A percentile compares a stretch with the other conserved stretches of the same genome.
phyloP scores from a whole-genome alignment of 352 stramenopile genomes.

The Phytophthora megakarya region DNA sequence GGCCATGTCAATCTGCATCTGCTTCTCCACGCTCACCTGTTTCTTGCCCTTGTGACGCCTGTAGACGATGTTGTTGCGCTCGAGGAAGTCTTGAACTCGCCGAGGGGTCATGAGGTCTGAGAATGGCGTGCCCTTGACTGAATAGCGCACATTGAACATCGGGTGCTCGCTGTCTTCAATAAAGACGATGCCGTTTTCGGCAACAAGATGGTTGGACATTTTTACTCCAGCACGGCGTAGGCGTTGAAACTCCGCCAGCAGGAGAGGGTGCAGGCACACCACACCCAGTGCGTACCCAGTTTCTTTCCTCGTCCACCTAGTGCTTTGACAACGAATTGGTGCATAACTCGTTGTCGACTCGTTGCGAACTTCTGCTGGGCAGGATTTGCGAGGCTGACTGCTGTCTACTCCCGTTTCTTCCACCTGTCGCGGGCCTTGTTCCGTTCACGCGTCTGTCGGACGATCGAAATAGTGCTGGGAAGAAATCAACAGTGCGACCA shows the following conservation, averaged over 20 bases:
- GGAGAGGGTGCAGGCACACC: too few species aligned
- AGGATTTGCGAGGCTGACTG: too few species aligned
- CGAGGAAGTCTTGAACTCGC: constrained; percentile 17
- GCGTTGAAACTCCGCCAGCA: too few species aligned
- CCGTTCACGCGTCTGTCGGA: constrained; percentile 3
- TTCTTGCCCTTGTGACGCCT: constrained; percentile 18
- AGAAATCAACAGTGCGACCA: constrained; percentile 7
- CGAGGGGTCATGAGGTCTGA: neutral
- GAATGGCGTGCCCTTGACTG: constrained; percentile 9
- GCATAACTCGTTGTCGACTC: too few species aligned
- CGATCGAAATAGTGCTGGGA: constrained; percentile 2
- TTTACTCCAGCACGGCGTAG: too few species aligned
- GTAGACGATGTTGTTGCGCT: constrained; percentile 25
- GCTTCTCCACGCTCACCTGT: constrained; percentile 18
- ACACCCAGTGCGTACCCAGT: too few species aligned
- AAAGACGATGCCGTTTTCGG: constrained; percentile 7
- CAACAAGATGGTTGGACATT: constrained; percentile 7
- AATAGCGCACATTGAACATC: constrained; percentile 1
- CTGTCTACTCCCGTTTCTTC: too few species aligned
- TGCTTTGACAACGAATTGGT: too few species aligned
- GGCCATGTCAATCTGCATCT: constrained; percentile 3
- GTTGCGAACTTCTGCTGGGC: too few species aligned
- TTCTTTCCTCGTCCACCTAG: too few species aligned
- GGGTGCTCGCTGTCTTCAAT: constrained; percentile 17
- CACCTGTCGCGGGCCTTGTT: constrained; percentile 23